Conservation (phyloP, 352 stramenopile species). For the Globisporangium cylindrosporum region DNA sequence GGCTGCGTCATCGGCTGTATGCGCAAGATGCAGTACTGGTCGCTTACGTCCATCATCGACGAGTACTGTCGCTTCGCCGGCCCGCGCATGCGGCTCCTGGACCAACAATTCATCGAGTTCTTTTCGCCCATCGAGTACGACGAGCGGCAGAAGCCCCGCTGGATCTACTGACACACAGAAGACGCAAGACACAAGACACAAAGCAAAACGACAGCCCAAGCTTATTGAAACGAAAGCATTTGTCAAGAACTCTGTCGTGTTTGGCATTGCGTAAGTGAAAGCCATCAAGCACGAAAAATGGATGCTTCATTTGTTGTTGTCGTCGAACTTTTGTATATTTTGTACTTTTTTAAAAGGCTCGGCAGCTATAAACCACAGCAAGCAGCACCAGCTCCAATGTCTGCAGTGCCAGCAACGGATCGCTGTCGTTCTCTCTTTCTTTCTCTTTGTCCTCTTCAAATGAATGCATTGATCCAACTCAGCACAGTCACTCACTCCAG, state of each 20-base stretch:
- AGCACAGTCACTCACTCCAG: background rate
- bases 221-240: no score
- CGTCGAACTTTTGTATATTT: constrained; percentile 13
- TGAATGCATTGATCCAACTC: background rate
- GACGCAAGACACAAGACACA: background rate
- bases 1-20: constrained; percentile 85
- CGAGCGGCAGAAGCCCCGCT: constrained; percentile 70
- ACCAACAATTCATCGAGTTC: constrained; percentile 91
- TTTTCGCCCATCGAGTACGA: constrained; percentile 83
- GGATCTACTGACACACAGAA: constrained; percentile 43
- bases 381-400: background rate
- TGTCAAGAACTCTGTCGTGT: no score
- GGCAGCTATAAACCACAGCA: background rate
- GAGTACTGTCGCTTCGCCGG: constrained; percentile 87
- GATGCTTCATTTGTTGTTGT: constrained; percentile 1
- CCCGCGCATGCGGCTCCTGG: constrained; percentile 78
- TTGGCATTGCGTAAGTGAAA: constrained; percentile 19
- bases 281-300: background rate
- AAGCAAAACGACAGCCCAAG: no score
- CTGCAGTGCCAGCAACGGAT: background rate
- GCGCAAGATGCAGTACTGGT: constrained; percentile 88
- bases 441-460: background rate
- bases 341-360: constrained; percentile 5
- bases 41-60: constrained; percentile 83
- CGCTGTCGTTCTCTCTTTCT: constrained; percentile 5